These are phyloP conservation scores for Tylopilus orsonianus DNA, from an alignment of 1,284 basidiomycete genomes.

Conservation along the genomic window DNA sequence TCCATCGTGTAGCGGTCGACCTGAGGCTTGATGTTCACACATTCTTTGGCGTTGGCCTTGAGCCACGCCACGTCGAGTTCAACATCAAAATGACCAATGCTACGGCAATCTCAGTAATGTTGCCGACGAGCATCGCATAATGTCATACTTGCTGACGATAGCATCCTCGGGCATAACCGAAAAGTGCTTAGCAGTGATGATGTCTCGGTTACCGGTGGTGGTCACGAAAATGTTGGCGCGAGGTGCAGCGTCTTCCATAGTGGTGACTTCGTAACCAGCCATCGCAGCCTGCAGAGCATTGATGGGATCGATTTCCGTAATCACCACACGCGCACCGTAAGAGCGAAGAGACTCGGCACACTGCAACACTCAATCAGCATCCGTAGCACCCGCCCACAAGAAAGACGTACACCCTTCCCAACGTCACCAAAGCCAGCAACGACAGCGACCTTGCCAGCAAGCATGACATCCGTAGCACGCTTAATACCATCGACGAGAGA, in stretches of 20 bases:
- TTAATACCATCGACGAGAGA: slow-evolving; percentile 99
- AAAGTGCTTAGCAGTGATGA: slow-evolving; percentile 95
- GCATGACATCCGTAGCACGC: slow-evolving; percentile 99
- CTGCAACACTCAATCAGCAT: slow-evolving; percentile 41
- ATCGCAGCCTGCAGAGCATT: slow-evolving; percentile 99
- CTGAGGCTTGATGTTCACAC: slow-evolving; percentile 97
- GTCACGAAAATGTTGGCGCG: slow-evolving; percentile 95
- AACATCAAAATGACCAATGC: slow-evolving; percentile 98
- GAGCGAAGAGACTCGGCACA: slow-evolving; percentile 97
- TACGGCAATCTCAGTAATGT: slow-evolving; percentile 50
- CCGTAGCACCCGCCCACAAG: neutral
- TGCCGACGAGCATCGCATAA: neutral
- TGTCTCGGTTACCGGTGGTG: slow-evolving; percentile 98
- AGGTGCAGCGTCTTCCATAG: slow-evolving; percentile 95
- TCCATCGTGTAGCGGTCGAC: slow-evolving; percentile 97
- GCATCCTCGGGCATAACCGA: slow-evolving; percentile 96
- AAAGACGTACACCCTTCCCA: slow-evolving; percentile 82
- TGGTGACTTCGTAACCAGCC: slow-evolving; percentile 98
- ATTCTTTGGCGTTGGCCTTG: slow-evolving; percentile 87
- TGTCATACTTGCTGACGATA: slow-evolving; percentile 91
- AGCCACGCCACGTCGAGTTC: slow-evolving; percentile 99
- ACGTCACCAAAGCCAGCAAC: slow-evolving; percentile 99
- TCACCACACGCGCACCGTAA: slow-evolving; percentile 93
- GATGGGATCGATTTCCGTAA: slow-evolving; percentile 99
- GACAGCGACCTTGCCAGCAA: slow-evolving; percentile 98